Base-by-base conservation (phyloP, 2,329 filamentous ascomycete genomes). In the Helotiales sp. region DNA sequence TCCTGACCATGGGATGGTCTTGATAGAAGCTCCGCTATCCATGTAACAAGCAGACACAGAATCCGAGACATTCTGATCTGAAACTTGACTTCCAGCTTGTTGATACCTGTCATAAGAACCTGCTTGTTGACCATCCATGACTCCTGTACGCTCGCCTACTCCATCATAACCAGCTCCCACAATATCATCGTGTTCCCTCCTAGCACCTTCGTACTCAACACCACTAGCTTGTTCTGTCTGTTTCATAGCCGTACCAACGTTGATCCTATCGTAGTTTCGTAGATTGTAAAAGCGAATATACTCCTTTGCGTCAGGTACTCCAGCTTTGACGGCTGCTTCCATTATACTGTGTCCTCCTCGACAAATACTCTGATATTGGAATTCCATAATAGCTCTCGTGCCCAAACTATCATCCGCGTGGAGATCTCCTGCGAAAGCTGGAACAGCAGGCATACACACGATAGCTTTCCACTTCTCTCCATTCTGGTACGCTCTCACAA, bases 271-370 rank as follows among this genome's bases (percentile, higher is more conserved):
- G 70, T 91, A 95, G 73, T 85, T 93, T 57, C 91, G 82, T 30
- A 96, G 79, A 71, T 96, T 95, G 77, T 91, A 95, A 76, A 95
- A 95, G 50, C 85, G 81, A 65, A 96, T 90, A 74, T 93, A 95
- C 42, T 85, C 76, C 67, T 81, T 77, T 1, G 89, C 88, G 67
- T 93, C 78, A 1, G 76, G 80, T 50, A 92, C 80, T 8, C 90
- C 89, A 30, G 82, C 80, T 54, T 81, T 77, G 17, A 79, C 77
- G 52, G 93, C 81, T 46, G 79, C 79, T 71, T 93, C 89, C 69
- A 93, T 86, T 70, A 96, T 95, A 58, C 85, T 89, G 71, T 90
- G 76, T 2, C 88, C 89, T 30, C 89, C 89, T 33, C 90, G 84
- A 72, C 85, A 89, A 74, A 95, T 95, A 52, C 84, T 88, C 68